Base-by-base conservation (phyloP, 139 green algal species). In the Chlorella ohadii region DNA sequence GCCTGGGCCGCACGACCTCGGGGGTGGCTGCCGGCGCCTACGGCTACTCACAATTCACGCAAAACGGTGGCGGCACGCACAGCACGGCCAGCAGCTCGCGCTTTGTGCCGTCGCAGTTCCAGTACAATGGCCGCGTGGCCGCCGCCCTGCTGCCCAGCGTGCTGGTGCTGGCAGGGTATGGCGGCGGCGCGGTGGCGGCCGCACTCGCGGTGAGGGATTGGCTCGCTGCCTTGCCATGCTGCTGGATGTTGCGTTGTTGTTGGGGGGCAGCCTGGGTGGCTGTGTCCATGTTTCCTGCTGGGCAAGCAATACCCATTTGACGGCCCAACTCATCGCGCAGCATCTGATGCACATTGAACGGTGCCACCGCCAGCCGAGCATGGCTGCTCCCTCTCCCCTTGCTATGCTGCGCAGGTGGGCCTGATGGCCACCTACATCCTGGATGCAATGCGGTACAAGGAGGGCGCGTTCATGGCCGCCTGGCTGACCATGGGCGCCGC, bases 351-450 rank as follows among this genome's bases (percentile, higher is more conserved):
- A n/a, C n/a, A n/a, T n/a, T n/a, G n/a, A n/a, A n/a, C n/a, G n/a
- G n/a, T n/a, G n/a, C n/a, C n/a, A n/a, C n/a, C n/a, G n/a, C n/a
- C n/a, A n/a, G n/a, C n/a, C n/a, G n/a, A n/a, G n/a, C n/a, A n/a
- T n/a, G 63, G 25, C 63, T 15, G 2, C 63, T 19, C n/a, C 23
- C 7, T 2, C 61, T 28, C 61, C 61, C 23, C 61, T 67, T 31
- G n/a, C 61, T 3, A 33, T 16, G 6, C 61, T 68, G 16, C 31
- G 63, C 86, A 92, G 89, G 71, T 95, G 11, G 94, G 94, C 27
- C 85, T 88, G 27, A 96, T 98, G 92, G 79, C 95, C 39, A 84
- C 89, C 5, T 99, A 99, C 89, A 94, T 98, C 34, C 91, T 98
- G 87, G 96, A 99, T 81, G 90, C 90, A 1, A 82, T 98, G 84